A percentile compares a stretch with the other conserved stretches of the same genome.
Conservation (phyloP, 352 stramenopile species). For the Globisporangium uncinulatum region DNA sequence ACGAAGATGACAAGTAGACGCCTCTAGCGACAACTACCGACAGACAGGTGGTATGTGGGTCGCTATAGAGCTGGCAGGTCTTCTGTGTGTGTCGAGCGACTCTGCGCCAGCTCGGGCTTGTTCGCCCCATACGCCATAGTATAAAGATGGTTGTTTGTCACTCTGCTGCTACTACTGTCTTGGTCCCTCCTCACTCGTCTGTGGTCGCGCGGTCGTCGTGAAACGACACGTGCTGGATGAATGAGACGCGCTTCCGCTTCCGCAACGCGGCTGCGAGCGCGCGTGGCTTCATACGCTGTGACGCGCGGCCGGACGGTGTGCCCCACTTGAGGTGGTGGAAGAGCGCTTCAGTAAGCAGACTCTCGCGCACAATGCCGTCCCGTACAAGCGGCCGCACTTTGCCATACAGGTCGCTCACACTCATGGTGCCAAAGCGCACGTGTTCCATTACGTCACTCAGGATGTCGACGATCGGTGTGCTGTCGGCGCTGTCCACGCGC, state of each 20-base stretch:
- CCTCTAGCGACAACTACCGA: neutral
- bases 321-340: constrained; percentile 87
- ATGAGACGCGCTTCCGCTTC: constrained; percentile 85
- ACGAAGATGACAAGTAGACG: constrained; percentile 10
- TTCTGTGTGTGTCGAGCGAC: no score
- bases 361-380: constrained; percentile 58
- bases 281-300: constrained; percentile 58
- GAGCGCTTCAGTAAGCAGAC: constrained; percentile 71
- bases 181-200: neutral
- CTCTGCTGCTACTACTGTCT: constrained; percentile 6
- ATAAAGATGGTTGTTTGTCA: no score
- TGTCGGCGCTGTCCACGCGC: constrained; percentile 40
- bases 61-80: neutral
- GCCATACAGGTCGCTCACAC: constrained; percentile 77
- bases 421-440: constrained; percentile 85
- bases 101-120: no score
- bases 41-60: neutral
- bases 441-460: constrained; percentile 76
- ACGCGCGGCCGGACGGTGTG: constrained; percentile 47
- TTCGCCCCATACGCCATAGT: neutral
- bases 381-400: constrained; percentile 77
- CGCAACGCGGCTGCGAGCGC: constrained; percentile 53
- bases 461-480: constrained; percentile 41
- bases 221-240: constrained; percentile 87
- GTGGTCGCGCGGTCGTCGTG: constrained; percentile 13